A percentile compares a stretch with the other conserved stretches of the same genome.
Evolutionary conservation across 2,329 filamentous ascomycete genomes (phyloP).

Genomic region (Colletotrichum godetiae): DNA sequence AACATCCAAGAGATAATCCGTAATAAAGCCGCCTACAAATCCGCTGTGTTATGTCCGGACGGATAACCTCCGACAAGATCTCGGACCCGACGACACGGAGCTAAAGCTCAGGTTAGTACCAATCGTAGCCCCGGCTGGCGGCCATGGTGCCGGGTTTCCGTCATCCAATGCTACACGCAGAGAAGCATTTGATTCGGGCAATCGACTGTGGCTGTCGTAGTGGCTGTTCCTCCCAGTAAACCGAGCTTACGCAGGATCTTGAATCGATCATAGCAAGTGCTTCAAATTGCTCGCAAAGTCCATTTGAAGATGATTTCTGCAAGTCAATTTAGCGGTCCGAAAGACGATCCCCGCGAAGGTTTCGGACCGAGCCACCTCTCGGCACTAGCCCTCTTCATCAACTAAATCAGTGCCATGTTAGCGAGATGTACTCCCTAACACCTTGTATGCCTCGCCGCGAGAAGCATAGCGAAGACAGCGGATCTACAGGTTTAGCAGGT

Average conservation of each 20-base stretch:
- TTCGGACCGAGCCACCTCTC: not conserved
- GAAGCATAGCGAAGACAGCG: too few relatives aligned
- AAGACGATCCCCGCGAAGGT: not conserved
- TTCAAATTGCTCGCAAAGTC: too few relatives aligned
- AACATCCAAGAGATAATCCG: not conserved
- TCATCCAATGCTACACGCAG: not conserved
- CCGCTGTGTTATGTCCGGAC: not conserved
- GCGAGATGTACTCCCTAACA: not conserved
- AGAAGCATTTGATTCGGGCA: too few relatives aligned
- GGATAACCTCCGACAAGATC: too few relatives aligned
- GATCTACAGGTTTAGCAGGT: not conserved
- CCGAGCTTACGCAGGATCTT: too few relatives aligned
- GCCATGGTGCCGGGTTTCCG: too few relatives aligned
- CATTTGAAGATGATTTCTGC: not conserved
- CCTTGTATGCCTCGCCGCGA: not conserved
- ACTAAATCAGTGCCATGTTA: not conserved
- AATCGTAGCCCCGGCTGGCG: not conserved
- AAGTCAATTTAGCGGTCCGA: conserved; percentile 37
- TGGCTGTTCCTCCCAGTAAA: too few relatives aligned
- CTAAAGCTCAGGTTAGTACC: not conserved
- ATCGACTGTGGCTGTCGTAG: too few relatives aligned
- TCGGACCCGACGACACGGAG: not conserved
- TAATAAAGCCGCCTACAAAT: not conserved
- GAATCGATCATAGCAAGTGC: not conserved
- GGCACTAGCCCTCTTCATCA: too few relatives aligned